Conservation (phyloP, 2,329 filamentous ascomycete genomes). For the Grosmannia clavigera region DNA sequence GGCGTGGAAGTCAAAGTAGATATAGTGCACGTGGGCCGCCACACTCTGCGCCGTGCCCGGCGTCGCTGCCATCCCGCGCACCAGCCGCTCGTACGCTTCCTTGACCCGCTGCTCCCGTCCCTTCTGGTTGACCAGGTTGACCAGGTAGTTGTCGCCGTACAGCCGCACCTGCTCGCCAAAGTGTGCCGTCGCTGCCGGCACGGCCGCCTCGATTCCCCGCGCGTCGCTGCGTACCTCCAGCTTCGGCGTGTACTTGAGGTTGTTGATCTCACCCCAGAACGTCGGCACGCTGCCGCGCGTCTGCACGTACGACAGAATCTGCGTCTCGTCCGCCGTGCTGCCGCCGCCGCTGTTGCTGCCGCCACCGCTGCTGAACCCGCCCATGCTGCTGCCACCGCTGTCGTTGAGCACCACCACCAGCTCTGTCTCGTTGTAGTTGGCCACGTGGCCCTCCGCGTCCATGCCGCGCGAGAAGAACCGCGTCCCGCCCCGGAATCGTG, state of each 20-base stretch:
- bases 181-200: slow-evolving; percentile 69
- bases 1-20: slow-evolving; percentile 98
- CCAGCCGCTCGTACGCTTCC: slow-evolving; percentile 84
- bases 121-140: slow-evolving; percentile 95
- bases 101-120: slow-evolving; percentile 85
- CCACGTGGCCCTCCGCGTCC: slow-evolving; percentile 87
- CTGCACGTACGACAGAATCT: slow-evolving; percentile 90
- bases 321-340: slow-evolving; percentile 45
- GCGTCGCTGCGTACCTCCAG: slow-evolving; percentile 80
- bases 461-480: slow-evolving; percentile 91
- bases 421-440: slow-evolving; percentile 98
- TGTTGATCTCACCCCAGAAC: slow-evolving; percentile 94
- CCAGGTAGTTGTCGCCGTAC: slow-evolving; percentile 93
- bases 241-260: slow-evolving; percentile 79
- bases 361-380: slow-evolving; percentile 50
- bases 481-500: slow-evolving; percentile 78
- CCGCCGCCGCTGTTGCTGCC: not conserved
- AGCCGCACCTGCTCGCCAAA: slow-evolving; percentile 87
- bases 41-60: slow-evolving; percentile 54
- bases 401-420: slow-evolving; percentile 88
- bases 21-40: slow-evolving; percentile 80
- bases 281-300: slow-evolving; percentile 92
- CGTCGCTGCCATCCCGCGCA: slow-evolving; percentile 59
- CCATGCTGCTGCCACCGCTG: slow-evolving; percentile 52
- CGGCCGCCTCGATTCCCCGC: slow-evolving; percentile 67